phyloP scores from a whole-genome alignment of 805 yeast genomes.

The Dipodascopsis tothii region DNA sequence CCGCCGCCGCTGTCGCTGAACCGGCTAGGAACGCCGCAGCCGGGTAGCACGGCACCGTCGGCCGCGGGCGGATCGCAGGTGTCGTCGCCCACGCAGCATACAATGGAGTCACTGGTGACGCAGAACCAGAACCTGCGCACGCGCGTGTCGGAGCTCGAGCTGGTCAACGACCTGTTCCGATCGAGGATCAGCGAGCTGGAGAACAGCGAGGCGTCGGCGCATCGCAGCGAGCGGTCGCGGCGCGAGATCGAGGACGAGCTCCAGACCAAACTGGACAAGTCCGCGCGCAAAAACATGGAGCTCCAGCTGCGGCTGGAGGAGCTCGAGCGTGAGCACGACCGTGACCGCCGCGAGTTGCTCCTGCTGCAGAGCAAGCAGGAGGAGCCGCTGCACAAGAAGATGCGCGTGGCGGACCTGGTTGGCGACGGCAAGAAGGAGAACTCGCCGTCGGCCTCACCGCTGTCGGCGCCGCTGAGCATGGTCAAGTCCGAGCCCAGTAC shows the following conservation, averaged over 20 bases:
- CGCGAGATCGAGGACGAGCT: constrained; percentile 45
- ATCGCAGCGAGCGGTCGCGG: constrained; percentile 28
- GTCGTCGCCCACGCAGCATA: constrained; percentile 3
- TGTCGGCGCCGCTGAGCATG: constrained; percentile 5
- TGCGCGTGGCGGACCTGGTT: constrained; percentile 16
- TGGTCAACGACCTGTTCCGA: constrained; percentile 81
- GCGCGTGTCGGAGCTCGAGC: constrained; percentile 76
- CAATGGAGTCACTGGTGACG: constrained; percentile 16
- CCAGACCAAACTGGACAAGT: constrained; percentile 20
- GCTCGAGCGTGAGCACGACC: constrained; percentile 15
- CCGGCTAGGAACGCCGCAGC: not conserved
- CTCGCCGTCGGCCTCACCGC: constrained; percentile 11
- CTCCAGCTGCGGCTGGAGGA: constrained; percentile 16
- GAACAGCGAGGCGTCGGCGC: constrained; percentile 32
- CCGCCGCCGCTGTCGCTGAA: not conserved
- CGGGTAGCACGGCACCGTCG: not conserved
- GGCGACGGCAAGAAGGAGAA: constrained; percentile 2
- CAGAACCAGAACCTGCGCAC: constrained; percentile 50
- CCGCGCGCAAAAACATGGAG: constrained; percentile 14
- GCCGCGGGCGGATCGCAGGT: constrained; percentile 4
- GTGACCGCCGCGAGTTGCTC: not conserved
- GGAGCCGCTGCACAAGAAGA: constrained; percentile 16
- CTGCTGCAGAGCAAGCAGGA: too few species aligned
- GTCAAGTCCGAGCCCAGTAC: constrained; percentile 8
- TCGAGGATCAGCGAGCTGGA: constrained; percentile 79